phyloP scores from a whole-genome alignment of 495 filamentous ascomycete species.

The Parmelia sp. region DNA sequence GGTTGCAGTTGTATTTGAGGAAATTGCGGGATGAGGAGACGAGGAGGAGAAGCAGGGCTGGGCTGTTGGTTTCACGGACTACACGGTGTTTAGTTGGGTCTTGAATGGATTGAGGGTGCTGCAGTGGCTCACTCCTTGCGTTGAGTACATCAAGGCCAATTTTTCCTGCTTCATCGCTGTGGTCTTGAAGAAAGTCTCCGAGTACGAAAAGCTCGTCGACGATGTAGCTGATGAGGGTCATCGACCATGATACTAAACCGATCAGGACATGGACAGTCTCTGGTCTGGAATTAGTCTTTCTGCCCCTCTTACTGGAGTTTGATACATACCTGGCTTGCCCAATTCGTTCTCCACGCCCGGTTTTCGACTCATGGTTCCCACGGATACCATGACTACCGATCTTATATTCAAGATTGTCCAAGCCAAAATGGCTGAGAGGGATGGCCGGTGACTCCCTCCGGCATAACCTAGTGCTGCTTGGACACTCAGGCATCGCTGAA shows the following conservation, averaged over 20 bases:
- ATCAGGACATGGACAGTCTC: slow-evolving; percentile 52
- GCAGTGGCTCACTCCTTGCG: slow-evolving; percentile 37
- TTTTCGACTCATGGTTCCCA: slow-evolving; percentile 48
- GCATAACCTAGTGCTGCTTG: slow-evolving; percentile 62
- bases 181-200: slow-evolving; percentile 45
- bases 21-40: slow-evolving; percentile 67
- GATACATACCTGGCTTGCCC: slow-evolving; percentile 54
- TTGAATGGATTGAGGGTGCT: slow-evolving; percentile 17
- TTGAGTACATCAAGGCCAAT: slow-evolving; percentile 40
- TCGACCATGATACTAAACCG: slow-evolving; percentile 56
- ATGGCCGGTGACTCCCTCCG: slow-evolving; percentile 52
- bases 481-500: slow-evolving; percentile 64
- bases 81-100: slow-evolving; percentile 12
- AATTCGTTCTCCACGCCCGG: slow-evolving; percentile 45
- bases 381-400: slow-evolving; percentile 61
- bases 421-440: slow-evolving; percentile 62
- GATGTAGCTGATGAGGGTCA: slow-evolving; percentile 63
- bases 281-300: slow-evolving; percentile 15
- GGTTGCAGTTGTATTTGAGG: slow-evolving; percentile 60
- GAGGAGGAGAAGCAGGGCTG: slow-evolving; percentile 57
- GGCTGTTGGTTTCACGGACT: slow-evolving; percentile 42
- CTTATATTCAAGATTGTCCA: slow-evolving; percentile 66
- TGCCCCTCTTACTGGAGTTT: background rate
- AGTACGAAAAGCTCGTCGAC: slow-evolving; percentile 61
- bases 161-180: slow-evolving; percentile 24